Base-by-base conservation (phyloP, 352 stramenopile genomes). In the Globisporangium lucens region DNA sequence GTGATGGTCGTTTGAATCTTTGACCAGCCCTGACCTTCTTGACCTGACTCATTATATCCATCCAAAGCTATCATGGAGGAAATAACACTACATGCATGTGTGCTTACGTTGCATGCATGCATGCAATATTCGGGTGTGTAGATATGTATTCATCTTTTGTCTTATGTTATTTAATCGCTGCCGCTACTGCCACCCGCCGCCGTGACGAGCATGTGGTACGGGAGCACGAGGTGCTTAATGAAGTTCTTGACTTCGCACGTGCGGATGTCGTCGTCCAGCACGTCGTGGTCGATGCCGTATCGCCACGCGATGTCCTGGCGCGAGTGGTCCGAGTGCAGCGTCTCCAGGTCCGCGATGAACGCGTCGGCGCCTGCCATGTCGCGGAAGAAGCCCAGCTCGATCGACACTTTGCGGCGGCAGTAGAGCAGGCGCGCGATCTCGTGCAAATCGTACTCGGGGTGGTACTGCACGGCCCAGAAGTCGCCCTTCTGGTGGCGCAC, bases 391-490 rank as follows among this genome's bases (percentile, higher is more conserved):
- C 82, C 83, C 15, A 91, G 65, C 17, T 86, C 66, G 35, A 81
- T 85, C 53, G 84, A 85, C 52, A 85, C 71, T 64, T 89, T 71
- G 30, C 85, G 80, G 29, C 85, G 83, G 67, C 82, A 90, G 67
- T 90, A 77, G 53, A 89, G 60, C 59, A 93, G 69, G 3, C 83
- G 74, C n/a, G 85, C 80, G 68, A 93, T 83, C 63, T 93, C 85
- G 65, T 93, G 82, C 53, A 91, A 68, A 53, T 93, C 76, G 63
- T 91, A 93, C 71, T 93, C 83, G 4, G 85, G 82, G 30, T 93
- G 85, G 65, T 93, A 93, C 64, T 93, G 85, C 33, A 91, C 65
- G 22, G 70, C 83, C 85, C 83, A 93, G 59, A 91, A 90, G n/a
- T 90, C 82, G 52, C 85, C 85, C 36, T 88, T 87, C 9, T 89